Base-by-base conservation (phyloP, 2,329 filamentous ascomycete species). In the Pseudogymnoascus sp. region DNA sequence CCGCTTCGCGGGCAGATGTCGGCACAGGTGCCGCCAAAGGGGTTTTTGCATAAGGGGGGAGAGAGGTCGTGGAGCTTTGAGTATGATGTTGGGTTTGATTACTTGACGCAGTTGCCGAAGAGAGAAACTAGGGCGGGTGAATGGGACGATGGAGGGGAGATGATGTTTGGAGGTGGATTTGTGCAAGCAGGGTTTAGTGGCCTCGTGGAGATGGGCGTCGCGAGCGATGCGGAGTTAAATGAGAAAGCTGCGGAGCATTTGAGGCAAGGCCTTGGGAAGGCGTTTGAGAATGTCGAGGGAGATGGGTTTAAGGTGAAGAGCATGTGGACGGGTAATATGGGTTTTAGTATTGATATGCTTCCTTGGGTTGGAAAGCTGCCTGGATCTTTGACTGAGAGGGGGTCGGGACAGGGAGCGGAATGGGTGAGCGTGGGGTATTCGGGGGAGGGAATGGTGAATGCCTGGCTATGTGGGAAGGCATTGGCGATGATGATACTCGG, bases 41-140 rank as follows among this genome's bases (percentile, higher is more conserved):
- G 16, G 0, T 76, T 76, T 47, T 69, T 70, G 0, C 63, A 67
- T 0, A 50, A 67, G 0, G 73, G 77, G 0, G 69, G 84, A 10
- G 64, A 70, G 16, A 75, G 75, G 4, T 83, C 82, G 0, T 85
- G 82, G 82, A 77, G 78, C 28, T 83, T 88, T 66, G 81, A 86
- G 28, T 84, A 83, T 68, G 76, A 77, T 1, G 73, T 75, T n/a
- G 83, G 84, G 0, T 88, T 85, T 69, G 87, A 89, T 65, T 89
- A 89, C 72, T 82, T 89, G 77, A 82, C 88, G 2, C 78, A 82
- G 2, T 72, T 77, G 60, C 73, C 80, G 0, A 70, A 69, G 28
- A 28, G 64, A 35, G 18, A 60, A 40, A 4, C 5, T 37, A 25
- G 6, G 56, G 35, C 35, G 38, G 14, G 60, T 4, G 38, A 64